Base-by-base conservation (phyloP, 202 grass and related monocot genomes). In the Panicum virgatum region DNA sequence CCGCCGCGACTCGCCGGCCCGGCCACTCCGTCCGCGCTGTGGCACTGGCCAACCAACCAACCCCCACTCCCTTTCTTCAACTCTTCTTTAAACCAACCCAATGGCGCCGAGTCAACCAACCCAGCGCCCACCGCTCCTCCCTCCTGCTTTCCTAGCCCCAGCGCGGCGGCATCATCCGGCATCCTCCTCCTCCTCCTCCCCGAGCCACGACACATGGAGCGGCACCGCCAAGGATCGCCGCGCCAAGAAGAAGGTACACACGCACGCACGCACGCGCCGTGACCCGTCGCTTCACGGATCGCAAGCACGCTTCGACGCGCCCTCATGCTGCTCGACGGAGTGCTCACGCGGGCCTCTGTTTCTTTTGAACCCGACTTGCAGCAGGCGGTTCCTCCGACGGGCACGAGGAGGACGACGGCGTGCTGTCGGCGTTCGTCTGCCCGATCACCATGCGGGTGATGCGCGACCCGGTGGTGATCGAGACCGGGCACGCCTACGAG, bases 401-500 rank as follows among this genome's bases (percentile, higher is more conserved):
- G 61, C 0, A 9, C 74, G 82, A 61, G 5, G n/a, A n/a, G n/a
- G 63, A 44, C 6, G 40, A 75, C 45, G 80, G 79, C 25, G 38
- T 71, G 61, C 80, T 89, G 50, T 86, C 79, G 51, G 85, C 88
- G 85, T 96, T 96, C 82, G 45, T 87, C 53, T 96, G 93, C 66
- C 88, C 93, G 1, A 87, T 96, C 73, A 92, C 88, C 54, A 86
- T 60, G 77, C 54, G 91, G 69, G 54, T 89, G 42, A 94, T 89
- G 92, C 69, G 76, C 51, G 86, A 91, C 82, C 89, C 92, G 0
- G 92, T 91, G 73, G 62, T 82, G 56, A 83, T 91, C 64, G 92
- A 91, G 79, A 94, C 82, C 19, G 92, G 92, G 25, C 79, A 91
- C 42, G 80, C 92, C 44, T 91, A 80, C 15, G 92, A 94, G 78